Percentiles rank a stretch among this genome's conserved stretches.
phyloP scores from a whole-genome alignment of 176 grass and related monocot species.

The Miscanthus lutarioriparius region DNA sequence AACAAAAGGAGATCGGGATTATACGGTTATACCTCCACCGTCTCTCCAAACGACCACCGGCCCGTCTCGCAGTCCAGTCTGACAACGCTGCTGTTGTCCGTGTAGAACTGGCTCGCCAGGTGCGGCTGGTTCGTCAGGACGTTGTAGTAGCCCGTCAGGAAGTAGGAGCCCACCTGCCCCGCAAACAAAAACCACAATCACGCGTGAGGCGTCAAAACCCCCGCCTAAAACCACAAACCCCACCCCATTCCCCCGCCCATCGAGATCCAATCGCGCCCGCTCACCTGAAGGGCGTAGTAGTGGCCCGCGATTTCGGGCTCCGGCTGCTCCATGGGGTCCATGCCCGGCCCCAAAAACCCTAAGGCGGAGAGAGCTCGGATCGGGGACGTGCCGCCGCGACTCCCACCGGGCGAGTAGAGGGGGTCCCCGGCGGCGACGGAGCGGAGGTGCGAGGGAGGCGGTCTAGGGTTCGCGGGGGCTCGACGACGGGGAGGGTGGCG shows the following conservation, averaged over 20 bases:
- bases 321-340: conserved; percentile 31
- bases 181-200: background rate
- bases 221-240: background rate
- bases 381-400: background rate
- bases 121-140: conserved; percentile 53
- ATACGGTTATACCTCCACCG: conserved; percentile 53
- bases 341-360: conserved; percentile 32
- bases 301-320: conserved; percentile 31
- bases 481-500: conserved; percentile 15
- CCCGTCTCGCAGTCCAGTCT: conserved; percentile 46
- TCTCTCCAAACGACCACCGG: conserved; percentile 39
- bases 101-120: conserved; percentile 57
- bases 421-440: background rate
- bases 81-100: conserved; percentile 47
- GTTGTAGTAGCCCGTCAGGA: conserved; percentile 60
- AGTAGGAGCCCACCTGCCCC: conserved; percentile 60
- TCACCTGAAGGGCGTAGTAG: conserved; percentile 56
- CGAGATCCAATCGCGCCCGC: background rate
- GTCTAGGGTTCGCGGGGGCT: conserved; percentile 35
- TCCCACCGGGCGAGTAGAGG: background rate
- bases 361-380: background rate
- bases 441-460: background rate
- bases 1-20: background rate
- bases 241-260: background rate
- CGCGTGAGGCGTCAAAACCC: conserved; percentile 13